Evolutionary conservation across 1,139 yeast genomes (phyloP), one percentile per base, ranked within the genome.

Genomic region (Yamadazyma mexicana): DNA sequence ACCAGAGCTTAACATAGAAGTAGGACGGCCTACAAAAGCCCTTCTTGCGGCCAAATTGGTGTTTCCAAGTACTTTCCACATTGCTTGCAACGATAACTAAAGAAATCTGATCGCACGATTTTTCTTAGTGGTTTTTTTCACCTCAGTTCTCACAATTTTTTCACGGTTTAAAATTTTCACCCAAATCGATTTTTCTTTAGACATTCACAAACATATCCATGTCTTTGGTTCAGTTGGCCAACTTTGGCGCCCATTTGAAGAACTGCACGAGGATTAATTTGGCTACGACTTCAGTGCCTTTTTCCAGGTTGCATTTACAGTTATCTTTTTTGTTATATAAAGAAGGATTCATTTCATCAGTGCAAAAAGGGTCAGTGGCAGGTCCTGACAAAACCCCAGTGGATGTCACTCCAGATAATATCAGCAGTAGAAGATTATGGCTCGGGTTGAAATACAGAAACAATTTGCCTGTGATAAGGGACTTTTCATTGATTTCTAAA

Each of bases 341-440:
- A 50, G 95, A 91, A 63, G 99, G 99, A 2, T 88, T 91, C 61
- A 71, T 94, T 38, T 77, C 89, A 2, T 78, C 89, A 8, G 76
- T 94, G 39, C 95, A 87, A 59, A 77, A 87, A 52, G 99, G 98
- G 3, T 85, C 94, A n/a, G 70, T 79, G 3, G 62, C 75, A n/a
- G 97, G 97, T 1, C 98, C 98, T 14, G 98, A 94, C 60, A 49
- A 65, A 31, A 64, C 58, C 11, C 84, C 87, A 14, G 81, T 79
- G 1, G 95, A 89, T 28, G 88, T 87, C 22, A 89, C 98, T 0
- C 89, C 84, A 31, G 96, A 87, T 58, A 91, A 92, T 57, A 79
- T 92, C 33, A 67, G 95, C 14, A 78, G 94, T 1, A 79, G 98
- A 56, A 77, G 96, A 52, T 74, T 92, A 44, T 92, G 98, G 99